Percentiles rank a stretch among this genome's conserved stretches.
These are phyloP conservation scores for Aspergillus tanneri DNA, from an alignment of 2,329 filamentous ascomycete genomes.

Conservation along the genomic window DNA sequence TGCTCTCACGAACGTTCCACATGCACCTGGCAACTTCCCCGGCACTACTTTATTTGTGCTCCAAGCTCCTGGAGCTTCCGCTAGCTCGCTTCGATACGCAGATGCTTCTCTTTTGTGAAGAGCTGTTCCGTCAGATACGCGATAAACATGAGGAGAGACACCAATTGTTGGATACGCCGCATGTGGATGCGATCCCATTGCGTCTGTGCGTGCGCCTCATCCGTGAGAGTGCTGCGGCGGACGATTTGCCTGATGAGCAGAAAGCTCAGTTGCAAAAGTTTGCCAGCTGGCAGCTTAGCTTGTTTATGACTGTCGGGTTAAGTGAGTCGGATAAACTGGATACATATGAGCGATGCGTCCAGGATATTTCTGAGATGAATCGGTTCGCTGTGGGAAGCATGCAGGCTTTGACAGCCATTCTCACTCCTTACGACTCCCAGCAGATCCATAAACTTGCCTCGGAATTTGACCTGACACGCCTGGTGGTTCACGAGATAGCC, in stretches of 20 bases:
- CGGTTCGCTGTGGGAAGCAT: constrained; percentile 70
- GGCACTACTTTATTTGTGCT: constrained; percentile 64
- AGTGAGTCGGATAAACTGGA: constrained; percentile 57
- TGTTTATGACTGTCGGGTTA: constrained; percentile 59
- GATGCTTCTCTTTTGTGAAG: constrained; percentile 63
- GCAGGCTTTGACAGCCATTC: constrained; percentile 57
- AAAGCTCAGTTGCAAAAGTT: constrained; percentile 64
- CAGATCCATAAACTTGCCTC: constrained; percentile 60
- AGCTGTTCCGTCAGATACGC: constrained; percentile 53
- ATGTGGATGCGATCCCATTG: constrained; percentile 48
- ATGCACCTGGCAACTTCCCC: constrained; percentile 44
- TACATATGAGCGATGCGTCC: constrained; percentile 66
- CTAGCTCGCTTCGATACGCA: constrained; percentile 61
- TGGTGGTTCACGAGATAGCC: constrained; percentile 66
- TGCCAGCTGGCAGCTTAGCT: constrained; percentile 60
- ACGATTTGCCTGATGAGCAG: constrained; percentile 55
- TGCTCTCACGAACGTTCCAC: constrained; percentile 55
- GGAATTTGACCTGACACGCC: constrained; percentile 60
- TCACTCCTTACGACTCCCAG: constrained; percentile 42
- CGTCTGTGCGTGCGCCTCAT: constrained; percentile 65
- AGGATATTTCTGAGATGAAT: constrained; percentile 65
- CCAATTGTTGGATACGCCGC: constrained; percentile 22
- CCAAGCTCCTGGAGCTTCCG: constrained; percentile 66
- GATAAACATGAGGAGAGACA: constrained; percentile 43
- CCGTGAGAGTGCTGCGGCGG: constrained; percentile 65